phyloP scores from a whole-genome alignment of 2,329 filamentous ascomycete species.

The Fusarium tjaetaba region DNA sequence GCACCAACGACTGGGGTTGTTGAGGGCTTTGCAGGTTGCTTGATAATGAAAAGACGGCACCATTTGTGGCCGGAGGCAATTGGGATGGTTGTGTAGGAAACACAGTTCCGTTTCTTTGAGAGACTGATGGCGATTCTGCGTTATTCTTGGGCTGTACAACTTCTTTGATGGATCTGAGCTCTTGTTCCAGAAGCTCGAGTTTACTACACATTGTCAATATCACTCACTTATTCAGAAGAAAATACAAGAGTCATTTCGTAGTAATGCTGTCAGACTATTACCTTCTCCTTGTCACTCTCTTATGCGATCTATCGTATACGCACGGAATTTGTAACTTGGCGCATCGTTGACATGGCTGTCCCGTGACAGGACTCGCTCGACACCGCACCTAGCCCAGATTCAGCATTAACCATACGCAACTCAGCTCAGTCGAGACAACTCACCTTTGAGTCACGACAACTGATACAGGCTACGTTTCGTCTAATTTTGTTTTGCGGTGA shows the following conservation, averaged over 20 bases:
- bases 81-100: constrained; percentile 33
- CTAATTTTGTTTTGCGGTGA: constrained; percentile 45
- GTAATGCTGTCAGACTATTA: constrained; percentile 23
- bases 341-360: constrained; percentile 57
- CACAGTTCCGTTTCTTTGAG: constrained; percentile 39
- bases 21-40: constrained; percentile 2
- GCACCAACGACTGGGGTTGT: constrained; percentile 3
- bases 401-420: constrained; percentile 56
- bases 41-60: constrained; percentile 13
- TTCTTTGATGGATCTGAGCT: constrained; percentile 65
- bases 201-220: constrained; percentile 52
- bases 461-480: constrained; percentile 52
- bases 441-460: constrained; percentile 54
- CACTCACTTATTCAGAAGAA: constrained; percentile 12
- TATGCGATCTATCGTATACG: constrained; percentile 59
- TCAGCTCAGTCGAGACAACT: constrained; percentile 17
- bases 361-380: constrained; percentile 51
- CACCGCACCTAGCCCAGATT: constrained; percentile 55
- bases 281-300: constrained; percentile 58
- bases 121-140: constrained; percentile 41
- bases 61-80: constrained; percentile 10
- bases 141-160: constrained; percentile 52
- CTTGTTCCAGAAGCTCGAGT: constrained; percentile 64
- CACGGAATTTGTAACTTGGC: constrained; percentile 56
- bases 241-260: background rate